phyloP scores from a whole-genome alignment of 2,329 filamentous ascomycete species.

The Neurospora crassa region DNA sequence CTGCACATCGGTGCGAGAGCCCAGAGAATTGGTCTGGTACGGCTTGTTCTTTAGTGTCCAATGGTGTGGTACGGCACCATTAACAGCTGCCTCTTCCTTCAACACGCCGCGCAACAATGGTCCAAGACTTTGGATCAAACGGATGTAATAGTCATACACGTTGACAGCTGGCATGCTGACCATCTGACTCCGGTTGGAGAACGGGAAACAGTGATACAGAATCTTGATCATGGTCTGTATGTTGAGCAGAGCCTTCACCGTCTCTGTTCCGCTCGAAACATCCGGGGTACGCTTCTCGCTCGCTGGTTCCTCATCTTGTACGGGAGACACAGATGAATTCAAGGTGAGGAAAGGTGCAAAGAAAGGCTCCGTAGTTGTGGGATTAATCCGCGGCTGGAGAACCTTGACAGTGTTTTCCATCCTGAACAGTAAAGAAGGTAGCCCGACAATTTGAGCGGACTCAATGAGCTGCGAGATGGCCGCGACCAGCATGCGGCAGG shows the following conservation, averaged over 20 bases:
- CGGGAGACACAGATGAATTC: slow-evolving; percentile 20
- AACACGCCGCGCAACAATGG: slow-evolving; percentile 69
- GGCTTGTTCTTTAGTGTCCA: slow-evolving; percentile 35
- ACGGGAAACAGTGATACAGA: slow-evolving; percentile 64
- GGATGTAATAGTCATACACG: slow-evolving; percentile 71
- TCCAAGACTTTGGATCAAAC: slow-evolving; percentile 66
- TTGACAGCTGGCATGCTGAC: slow-evolving; percentile 68
- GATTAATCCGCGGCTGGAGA: slow-evolving; percentile 54
- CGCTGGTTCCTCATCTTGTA: slow-evolving; percentile 25
- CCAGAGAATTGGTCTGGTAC: slow-evolving; percentile 2
- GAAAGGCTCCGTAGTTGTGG: slow-evolving; percentile 48
- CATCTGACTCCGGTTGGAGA: slow-evolving; percentile 52
- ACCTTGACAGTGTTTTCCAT: slow-evolving; percentile 59
- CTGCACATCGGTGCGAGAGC: neutral
- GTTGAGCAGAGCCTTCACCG: slow-evolving; percentile 69
- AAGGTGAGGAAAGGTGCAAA: slow-evolving; percentile 58
- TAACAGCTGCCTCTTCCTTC: slow-evolving; percentile 73
- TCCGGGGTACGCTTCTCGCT: slow-evolving; percentile 30
- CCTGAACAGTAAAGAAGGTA: slow-evolving; percentile 72
- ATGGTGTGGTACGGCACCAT: slow-evolving; percentile 61
- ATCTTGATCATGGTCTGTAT: slow-evolving; percentile 68
- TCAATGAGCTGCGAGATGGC: slow-evolving; percentile 75
- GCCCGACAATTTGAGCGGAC: slow-evolving; percentile 65
- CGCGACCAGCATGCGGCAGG: slow-evolving; percentile 60
- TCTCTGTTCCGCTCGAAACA: slow-evolving; percentile 57